Conservation (phyloP, 495 filamentous ascomycete genomes). For the Xylaria scruposa region DNA sequence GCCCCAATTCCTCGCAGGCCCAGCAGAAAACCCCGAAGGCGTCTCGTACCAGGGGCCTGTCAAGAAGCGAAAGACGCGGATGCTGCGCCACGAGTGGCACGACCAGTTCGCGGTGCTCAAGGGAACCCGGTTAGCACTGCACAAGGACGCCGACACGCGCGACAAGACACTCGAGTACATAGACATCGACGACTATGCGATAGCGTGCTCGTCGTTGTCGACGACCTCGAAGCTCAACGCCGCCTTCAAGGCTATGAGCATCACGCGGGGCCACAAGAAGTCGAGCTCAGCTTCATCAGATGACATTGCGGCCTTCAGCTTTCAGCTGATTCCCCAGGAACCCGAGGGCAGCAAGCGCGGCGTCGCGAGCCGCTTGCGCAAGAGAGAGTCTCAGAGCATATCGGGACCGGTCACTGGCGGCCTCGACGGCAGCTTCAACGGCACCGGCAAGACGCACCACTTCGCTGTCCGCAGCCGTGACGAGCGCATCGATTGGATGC, state of each 20-base stretch:
- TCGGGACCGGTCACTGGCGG: slow-evolving; percentile 35
- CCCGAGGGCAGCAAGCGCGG: slow-evolving; percentile 48
- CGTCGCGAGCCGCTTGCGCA: slow-evolving; percentile 42
- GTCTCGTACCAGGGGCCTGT: slow-evolving; percentile 81
- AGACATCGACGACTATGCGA: slow-evolving; percentile 93
- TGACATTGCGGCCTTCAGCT: slow-evolving; percentile 75
- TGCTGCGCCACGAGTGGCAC: slow-evolving; percentile 93
- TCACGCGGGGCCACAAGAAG: slow-evolving; percentile 61
- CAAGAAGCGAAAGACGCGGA: slow-evolving; percentile 90
- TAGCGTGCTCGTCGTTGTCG: slow-evolving; percentile 81
- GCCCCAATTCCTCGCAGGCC: slow-evolving; percentile 39
- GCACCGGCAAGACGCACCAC: slow-evolving; percentile 86
- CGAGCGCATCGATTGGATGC: slow-evolving; percentile 97
- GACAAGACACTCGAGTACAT: slow-evolving; percentile 77
- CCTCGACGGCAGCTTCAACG: slow-evolving; percentile 48
- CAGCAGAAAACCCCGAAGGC: slow-evolving; percentile 50
- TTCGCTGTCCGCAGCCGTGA: slow-evolving; percentile 88
- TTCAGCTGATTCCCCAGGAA: slow-evolving; percentile 86
- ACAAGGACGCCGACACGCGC: slow-evolving; percentile 65
- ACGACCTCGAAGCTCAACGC: slow-evolving; percentile 80
- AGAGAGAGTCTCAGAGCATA: slow-evolving; percentile 51
- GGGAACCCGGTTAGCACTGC: slow-evolving; percentile 85
- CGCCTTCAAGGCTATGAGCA: slow-evolving; percentile 83
- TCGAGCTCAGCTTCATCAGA: slow-evolving; percentile 44
- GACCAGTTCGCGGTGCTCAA: slow-evolving; percentile 85